Percentiles rank a stretch among this genome's conserved stretches.
Evolutionary conservation across 2,329 filamentous ascomycete species (phyloP).

Genomic region (Blumeria graminis): DNA sequence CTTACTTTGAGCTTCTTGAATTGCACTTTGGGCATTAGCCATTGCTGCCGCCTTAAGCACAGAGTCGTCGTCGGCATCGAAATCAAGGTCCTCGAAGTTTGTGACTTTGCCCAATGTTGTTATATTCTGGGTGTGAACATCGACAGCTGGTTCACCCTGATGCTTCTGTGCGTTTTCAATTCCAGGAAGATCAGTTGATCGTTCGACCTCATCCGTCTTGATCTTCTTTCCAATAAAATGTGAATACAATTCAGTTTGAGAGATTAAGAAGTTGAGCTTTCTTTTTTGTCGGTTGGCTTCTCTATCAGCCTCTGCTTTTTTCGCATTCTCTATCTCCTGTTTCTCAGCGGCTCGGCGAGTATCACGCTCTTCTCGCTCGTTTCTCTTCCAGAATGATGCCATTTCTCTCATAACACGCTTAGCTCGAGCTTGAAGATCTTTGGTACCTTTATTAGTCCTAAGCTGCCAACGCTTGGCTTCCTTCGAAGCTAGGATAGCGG

Average conservation of each 20-base stretch:
- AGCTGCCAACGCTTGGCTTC: constrained; percentile 95
- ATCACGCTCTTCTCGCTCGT: constrained; percentile 91
- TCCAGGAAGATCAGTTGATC: constrained; percentile 62
- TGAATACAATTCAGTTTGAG: constrained; percentile 93
- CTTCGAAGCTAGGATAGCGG: constrained; percentile 84
- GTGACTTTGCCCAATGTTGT: constrained; percentile 51
- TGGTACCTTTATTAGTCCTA: constrained; percentile 93
- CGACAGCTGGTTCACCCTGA: constrained; percentile 14
- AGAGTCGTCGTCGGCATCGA: constrained; percentile 82
- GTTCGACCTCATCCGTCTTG: constrained; percentile 86
- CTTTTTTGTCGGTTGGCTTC: constrained; percentile 94
- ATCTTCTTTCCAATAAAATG: constrained; percentile 99
- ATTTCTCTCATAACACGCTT: constrained; percentile 99
- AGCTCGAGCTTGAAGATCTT: constrained; percentile 86
- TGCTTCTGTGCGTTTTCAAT: constrained; percentile 31
- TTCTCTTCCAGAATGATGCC: constrained; percentile 98
- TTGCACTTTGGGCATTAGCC: constrained; percentile 88
- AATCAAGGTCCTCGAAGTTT: constrained; percentile 82
- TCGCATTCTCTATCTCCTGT: constrained; percentile 87
- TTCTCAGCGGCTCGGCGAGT: constrained; percentile 81
- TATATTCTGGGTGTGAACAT: constrained; percentile 25
- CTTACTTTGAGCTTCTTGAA: constrained; percentile 81
- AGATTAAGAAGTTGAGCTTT: constrained; percentile 98
- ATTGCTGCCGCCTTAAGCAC: constrained; percentile 61
- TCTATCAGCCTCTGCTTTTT: constrained; percentile 88